A percentile compares a stretch with the other conserved stretches of the same genome.
Evolutionary conservation across 2,329 filamentous ascomycete genomes (phyloP).

Genomic region (Phaeophleospora eucalypticola): DNA sequence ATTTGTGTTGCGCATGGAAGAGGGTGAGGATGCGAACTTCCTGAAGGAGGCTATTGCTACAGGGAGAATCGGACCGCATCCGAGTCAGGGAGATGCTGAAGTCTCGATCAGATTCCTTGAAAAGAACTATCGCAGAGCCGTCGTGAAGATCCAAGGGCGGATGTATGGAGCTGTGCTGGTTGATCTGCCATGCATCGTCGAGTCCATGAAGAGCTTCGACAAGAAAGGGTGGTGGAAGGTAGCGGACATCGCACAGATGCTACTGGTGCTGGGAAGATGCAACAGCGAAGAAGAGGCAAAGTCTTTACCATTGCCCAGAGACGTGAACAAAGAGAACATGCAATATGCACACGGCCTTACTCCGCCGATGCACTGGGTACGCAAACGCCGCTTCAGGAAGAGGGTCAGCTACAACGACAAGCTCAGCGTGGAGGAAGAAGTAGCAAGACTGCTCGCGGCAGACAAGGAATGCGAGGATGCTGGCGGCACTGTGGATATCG

Average conservation of each 20-base stretch:
- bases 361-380: slow-evolving; percentile 80
- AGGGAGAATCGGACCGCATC: slow-evolving; percentile 66
- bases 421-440: slow-evolving; percentile 75
- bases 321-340: slow-evolving; percentile 64
- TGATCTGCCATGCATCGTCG: slow-evolving; percentile 80
- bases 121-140: slow-evolving; percentile 65
- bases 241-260: slow-evolving; percentile 84
- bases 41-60: slow-evolving; percentile 71
- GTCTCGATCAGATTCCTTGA: slow-evolving; percentile 77
- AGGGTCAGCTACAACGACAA: slow-evolving; percentile 78
- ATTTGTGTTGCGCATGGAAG: slow-evolving; percentile 82
- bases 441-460: slow-evolving; percentile 66
- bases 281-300: slow-evolving; percentile 51
- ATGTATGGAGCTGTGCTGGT: slow-evolving; percentile 75
- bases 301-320: slow-evolving; percentile 60
- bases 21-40: slow-evolving; percentile 81
- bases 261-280: slow-evolving; percentile 69
- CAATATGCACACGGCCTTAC: slow-evolving; percentile 82
- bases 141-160: slow-evolving; percentile 65
- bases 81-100: slow-evolving; percentile 65
- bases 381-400: slow-evolving; percentile 78
- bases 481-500: slow-evolving; percentile 40
- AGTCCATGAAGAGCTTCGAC: slow-evolving; percentile 92
- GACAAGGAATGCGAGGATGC: slow-evolving; percentile 57
- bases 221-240: slow-evolving; percentile 83